Conservation (phyloP, 2,329 filamentous ascomycete species). For the Aspergillus caelatus region DNA sequence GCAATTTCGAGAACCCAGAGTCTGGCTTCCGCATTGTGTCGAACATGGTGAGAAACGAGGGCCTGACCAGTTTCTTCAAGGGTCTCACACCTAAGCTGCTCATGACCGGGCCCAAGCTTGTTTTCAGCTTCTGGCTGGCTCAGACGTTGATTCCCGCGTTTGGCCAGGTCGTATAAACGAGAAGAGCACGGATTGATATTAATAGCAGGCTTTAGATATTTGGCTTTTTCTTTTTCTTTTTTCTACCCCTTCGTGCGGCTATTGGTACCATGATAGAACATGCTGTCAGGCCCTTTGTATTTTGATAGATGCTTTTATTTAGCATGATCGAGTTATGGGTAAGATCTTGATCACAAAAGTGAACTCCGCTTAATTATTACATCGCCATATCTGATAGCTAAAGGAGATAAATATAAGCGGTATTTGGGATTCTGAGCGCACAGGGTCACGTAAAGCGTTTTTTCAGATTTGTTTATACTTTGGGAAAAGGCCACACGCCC, state of each 20-base stretch:
- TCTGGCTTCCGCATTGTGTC: constrained; percentile 87
- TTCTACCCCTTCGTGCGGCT: constrained; percentile 15
- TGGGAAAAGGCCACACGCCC: not conserved
- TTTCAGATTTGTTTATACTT: too few species aligned
- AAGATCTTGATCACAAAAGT: constrained; percentile 15
- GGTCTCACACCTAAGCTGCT: constrained; percentile 94
- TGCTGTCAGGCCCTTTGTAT: constrained; percentile 22
- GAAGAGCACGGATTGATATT: constrained; percentile 8
- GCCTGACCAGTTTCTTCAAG: constrained; percentile 90
- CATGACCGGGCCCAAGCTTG: constrained; percentile 98
- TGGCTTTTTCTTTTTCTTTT: not conserved
- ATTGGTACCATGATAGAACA: constrained; percentile 22
- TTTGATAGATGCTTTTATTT: constrained; percentile 21
- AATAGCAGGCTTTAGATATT: constrained; percentile 19
- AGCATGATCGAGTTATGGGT: constrained; percentile 12
- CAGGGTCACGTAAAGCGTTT: not conserved
- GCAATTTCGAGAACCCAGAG: constrained; percentile 98
- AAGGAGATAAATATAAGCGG: not conserved
- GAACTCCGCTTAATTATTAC: constrained; percentile 23
- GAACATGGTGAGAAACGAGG: constrained; percentile 93
- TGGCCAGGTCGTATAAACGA: constrained; percentile 62
- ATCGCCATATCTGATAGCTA: not conserved
- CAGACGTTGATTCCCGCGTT: constrained; percentile 97
- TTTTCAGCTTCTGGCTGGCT: constrained; percentile 99
- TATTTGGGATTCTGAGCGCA: not conserved